Conservation (phyloP, 352 stramenopile species). For the Phytophthora nicotianae region DNA sequence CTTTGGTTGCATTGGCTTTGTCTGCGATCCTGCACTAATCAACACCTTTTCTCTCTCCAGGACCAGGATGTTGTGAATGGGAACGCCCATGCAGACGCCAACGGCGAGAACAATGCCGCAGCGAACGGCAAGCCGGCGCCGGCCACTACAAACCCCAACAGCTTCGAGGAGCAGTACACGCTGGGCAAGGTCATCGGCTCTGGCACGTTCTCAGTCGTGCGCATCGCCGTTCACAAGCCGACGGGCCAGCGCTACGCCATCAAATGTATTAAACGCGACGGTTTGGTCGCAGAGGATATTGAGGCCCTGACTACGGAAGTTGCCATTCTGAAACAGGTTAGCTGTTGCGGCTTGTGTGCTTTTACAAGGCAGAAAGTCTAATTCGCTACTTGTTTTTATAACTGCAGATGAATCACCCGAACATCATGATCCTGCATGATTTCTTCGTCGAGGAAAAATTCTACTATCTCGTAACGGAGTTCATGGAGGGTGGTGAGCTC, state of each 20-base stretch:
- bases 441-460: slow-evolving; percentile 94
- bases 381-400: slow-evolving; percentile 12
- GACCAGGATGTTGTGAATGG: slow-evolving; percentile 54
- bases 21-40: not conserved
- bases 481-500: slow-evolving; percentile 93
- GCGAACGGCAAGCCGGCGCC: slow-evolving; percentile 27
- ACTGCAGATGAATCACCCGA: slow-evolving; percentile 88
- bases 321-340: slow-evolving; percentile 83
- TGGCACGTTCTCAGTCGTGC: slow-evolving; percentile 91
- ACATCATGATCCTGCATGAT: slow-evolving; percentile 94
- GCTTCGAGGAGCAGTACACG: slow-evolving; percentile 86
- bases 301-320: slow-evolving; percentile 88
- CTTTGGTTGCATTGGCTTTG: not conserved
- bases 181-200: slow-evolving; percentile 90
- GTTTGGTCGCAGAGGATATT: slow-evolving; percentile 84
- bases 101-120: slow-evolving; percentile 38
- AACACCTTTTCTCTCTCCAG: slow-evolving; percentile 6
- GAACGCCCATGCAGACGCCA: slow-evolving; percentile 41
- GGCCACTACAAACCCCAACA: slow-evolving; percentile 55
- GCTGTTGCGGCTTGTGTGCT: not conserved
- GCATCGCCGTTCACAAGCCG: slow-evolving; percentile 82
- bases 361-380: not conserved
- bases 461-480: slow-evolving; percentile 98
- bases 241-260: slow-evolving; percentile 89
- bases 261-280: slow-evolving; percentile 92